Conservation (phyloP, 2,329 filamentous ascomycete genomes). For the Chalara sp. region DNA sequence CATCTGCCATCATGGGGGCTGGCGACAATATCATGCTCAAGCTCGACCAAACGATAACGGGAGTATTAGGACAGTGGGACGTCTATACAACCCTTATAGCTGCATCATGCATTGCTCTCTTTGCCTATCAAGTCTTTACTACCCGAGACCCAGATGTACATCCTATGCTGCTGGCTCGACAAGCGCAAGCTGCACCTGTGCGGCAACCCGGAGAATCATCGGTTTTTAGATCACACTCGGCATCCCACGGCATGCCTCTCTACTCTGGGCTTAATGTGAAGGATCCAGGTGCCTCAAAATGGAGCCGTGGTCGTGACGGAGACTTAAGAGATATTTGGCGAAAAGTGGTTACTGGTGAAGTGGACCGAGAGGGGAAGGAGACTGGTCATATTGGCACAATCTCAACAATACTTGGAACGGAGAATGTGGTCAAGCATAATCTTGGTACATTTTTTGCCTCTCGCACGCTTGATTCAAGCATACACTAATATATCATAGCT, state of each 20-base stretch:
- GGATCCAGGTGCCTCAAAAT: slow-evolving; percentile 72
- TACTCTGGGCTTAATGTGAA: slow-evolving; percentile 76
- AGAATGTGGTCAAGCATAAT: slow-evolving; percentile 67
- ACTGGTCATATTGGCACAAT: slow-evolving; percentile 61
- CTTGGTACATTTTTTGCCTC: slow-evolving; percentile 39
- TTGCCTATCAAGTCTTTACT: slow-evolving; percentile 65
- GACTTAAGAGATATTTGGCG: slow-evolving; percentile 91
- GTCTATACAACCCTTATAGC: slow-evolving; percentile 68
- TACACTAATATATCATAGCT: slow-evolving; percentile 35
- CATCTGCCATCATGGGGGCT: slow-evolving; percentile 18
- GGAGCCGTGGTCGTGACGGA: slow-evolving; percentile 76
- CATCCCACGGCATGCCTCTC: slow-evolving; percentile 78
- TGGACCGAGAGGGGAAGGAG: slow-evolving; percentile 54
- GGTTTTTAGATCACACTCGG: slow-evolving; percentile 75
- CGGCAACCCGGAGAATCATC: slow-evolving; percentile 81
- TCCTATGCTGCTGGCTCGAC: slow-evolving; percentile 81
- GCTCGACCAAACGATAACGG: slow-evolving; percentile 65
- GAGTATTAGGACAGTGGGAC: slow-evolving; percentile 75
- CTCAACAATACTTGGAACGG: slow-evolving; percentile 70
- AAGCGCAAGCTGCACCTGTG: slow-evolving; percentile 71
- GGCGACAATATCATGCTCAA: slow-evolving; percentile 51
- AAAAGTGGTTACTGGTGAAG: slow-evolving; percentile 56
- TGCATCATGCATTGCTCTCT: slow-evolving; percentile 56
- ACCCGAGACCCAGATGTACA: slow-evolving; percentile 82
- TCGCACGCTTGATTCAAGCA: not conserved